phyloP scores from a whole-genome alignment of 352 stramenopile genomes.

The Plasmopara halstedii region DNA sequence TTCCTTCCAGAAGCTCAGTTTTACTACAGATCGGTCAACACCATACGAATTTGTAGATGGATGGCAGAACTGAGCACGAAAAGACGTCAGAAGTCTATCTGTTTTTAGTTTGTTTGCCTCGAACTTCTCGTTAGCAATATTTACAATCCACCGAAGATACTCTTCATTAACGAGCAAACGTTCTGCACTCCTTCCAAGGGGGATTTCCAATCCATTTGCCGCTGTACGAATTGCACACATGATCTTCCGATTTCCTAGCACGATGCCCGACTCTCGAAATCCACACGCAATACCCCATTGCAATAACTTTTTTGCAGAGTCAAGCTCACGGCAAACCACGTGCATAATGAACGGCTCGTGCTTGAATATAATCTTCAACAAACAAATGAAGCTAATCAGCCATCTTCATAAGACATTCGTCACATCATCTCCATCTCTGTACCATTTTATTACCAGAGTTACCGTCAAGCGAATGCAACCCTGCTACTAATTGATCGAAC shows the following conservation, averaged over 20 bases:
- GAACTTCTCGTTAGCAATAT: conserved; percentile 84
- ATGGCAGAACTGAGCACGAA: conserved; percentile 37
- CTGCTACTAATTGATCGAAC: conserved; percentile 50
- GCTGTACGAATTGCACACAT: conserved; percentile 89
- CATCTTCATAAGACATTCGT: not conserved
- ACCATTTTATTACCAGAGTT: conserved; percentile 51
- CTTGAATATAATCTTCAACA: conserved; percentile 74
- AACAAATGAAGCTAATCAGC: conserved; percentile 1
- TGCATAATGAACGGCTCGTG: conserved; percentile 91
- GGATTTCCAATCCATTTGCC: conserved; percentile 83
- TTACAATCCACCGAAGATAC: conserved; percentile 70
- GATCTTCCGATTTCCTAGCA: conserved; percentile 81
- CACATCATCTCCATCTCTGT: not conserved
- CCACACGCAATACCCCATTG: conserved; percentile 76
- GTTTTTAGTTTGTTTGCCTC: conserved; percentile 65
- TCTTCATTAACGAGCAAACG: conserved; percentile 54
- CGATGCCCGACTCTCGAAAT: conserved; percentile 86
- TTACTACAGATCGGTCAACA: conserved; percentile 3
- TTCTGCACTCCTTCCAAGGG: conserved; percentile 41
- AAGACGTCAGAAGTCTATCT: conserved; percentile 55
- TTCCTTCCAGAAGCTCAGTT: conserved; percentile 19
- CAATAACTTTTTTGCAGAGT: conserved; percentile 69
- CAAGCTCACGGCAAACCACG: conserved; percentile 75
- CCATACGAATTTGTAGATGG: not conserved
- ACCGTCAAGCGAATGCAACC: conserved; percentile 34